phyloP scores from a whole-genome alignment of 345 rosid species.

The Psidium friedrichsthalianum region DNA sequence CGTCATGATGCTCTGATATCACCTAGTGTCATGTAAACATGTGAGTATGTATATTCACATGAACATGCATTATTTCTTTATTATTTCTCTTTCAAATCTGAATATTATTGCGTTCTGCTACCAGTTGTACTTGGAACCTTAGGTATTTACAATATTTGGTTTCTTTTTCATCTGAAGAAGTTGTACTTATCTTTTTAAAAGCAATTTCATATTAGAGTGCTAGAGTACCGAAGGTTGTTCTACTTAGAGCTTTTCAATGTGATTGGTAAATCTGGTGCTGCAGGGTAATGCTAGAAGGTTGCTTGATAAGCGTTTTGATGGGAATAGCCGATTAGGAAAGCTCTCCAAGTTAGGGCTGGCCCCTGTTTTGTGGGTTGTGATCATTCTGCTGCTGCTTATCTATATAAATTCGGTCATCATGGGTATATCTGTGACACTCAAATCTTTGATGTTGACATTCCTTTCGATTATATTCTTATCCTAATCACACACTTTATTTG shows the following conservation, averaged over 20 bases:
- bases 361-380: conserved; percentile 62
- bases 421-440: conserved; percentile 35
- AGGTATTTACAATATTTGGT: background rate
- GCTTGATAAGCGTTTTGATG: conserved; percentile 76
- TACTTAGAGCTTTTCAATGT: background rate
- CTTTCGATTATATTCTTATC: conserved; percentile 4
- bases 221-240: background rate
- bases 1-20: too few relatives aligned
- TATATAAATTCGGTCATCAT: conserved; percentile 65
- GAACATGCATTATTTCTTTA: too few relatives aligned
- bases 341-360: conserved; percentile 89
- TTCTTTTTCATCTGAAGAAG: background rate
- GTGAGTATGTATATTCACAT: too few relatives aligned
- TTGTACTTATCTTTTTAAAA: background rate
- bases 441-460: background rate
- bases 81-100: background rate
- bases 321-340: conserved; percentile 54
- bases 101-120: background rate
- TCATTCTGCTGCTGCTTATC: conserved; percentile 47
- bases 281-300: conserved; percentile 94
- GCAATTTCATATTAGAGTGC: background rate
- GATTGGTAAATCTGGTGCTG: conserved; percentile 3
- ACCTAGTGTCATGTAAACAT: too few relatives aligned
- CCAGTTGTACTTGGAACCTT: background rate
- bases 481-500: background rate